A percentile compares a stretch with the other conserved stretches of the same genome.
phyloP scores from a whole-genome alignment of 2,329 filamentous ascomycete species.

The Fusarium nisikadoi region DNA sequence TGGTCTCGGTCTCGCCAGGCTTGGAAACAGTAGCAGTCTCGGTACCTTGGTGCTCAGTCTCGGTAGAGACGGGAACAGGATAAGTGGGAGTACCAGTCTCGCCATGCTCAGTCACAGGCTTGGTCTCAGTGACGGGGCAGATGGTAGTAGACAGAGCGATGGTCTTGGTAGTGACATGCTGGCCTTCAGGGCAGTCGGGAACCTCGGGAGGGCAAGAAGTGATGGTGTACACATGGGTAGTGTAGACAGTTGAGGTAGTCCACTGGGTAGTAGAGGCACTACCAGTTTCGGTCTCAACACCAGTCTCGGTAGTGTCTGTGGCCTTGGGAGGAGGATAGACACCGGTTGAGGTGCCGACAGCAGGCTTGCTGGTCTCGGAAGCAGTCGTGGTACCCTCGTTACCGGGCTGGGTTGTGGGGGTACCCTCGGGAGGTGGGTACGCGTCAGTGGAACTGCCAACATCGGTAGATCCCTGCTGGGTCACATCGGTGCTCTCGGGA shows the following conservation, averaged over 20 bases:
- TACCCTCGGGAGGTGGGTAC: slow-evolving; percentile 17
- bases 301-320: not conserved
- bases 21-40: slow-evolving; percentile 4
- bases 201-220: slow-evolving; percentile 34
- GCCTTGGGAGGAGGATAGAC: not conserved
- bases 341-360: not conserved
- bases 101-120: slow-evolving; percentile 8
- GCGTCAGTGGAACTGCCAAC: slow-evolving; percentile 8
- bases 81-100: slow-evolving; percentile 17
- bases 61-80: slow-evolving; percentile 6
- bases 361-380: slow-evolving; percentile 16
- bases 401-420: not conserved
- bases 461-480: slow-evolving; percentile 19
- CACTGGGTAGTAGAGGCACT: slow-evolving; percentile 17
- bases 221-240: slow-evolving; percentile 38
- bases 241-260: slow-evolving; percentile 38
- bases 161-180: slow-evolving; percentile 37
- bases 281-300: not conserved
- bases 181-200: slow-evolving; percentile 31
- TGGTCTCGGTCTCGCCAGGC: not conserved
- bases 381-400: not conserved
- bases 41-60: not conserved
- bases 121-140: slow-evolving; percentile 35
- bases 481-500: slow-evolving; percentile 16
- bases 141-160: slow-evolving; percentile 39